Evolutionary conservation across 2,329 filamentous ascomycete genomes (phyloP), one percentile per base, ranked within the genome.

Genomic region (Venturia effusa): DNA sequence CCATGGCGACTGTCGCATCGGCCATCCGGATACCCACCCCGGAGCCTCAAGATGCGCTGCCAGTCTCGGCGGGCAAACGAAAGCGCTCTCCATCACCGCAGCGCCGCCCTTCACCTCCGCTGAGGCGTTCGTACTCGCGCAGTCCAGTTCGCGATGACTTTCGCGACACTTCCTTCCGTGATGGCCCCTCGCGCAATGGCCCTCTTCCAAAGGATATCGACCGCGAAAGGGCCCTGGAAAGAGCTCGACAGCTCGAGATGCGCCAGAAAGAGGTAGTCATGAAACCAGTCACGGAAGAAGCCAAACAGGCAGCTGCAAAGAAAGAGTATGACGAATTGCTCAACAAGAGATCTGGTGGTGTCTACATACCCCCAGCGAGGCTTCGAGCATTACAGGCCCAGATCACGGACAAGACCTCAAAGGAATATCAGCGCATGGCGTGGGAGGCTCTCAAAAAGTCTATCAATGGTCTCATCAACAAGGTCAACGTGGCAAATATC

Each of bases 361-460:
- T 92, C 30, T 99, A 99, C 74, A 96, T 99, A 66, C 94, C 94
- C 24, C 94, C 94, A 0, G 93, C 93, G 62, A 84, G 91, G 69
- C 81, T 99, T 72, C 86, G 92, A 69, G 93, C 93, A 45, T 84
- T 99, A 66, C 94, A 99, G 79, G 90, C 92, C 62, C 92, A 96
- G 77, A 96, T 99, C 75, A 97, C 92, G 67, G 94, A 99, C 78
- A 96, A 96, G 81, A 87, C 84, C 63, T 95, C 88, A 76, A 95
- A 96, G 76, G 94, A 97, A 78, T 97, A 96, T 74, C 94, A 97
- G 82, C 90, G 94, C 70, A 96, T 99, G 90, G 92, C 92, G 10
- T 99, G 94, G 94, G 94, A 99, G 77, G 93, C 93, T 15, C 80
- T 99, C 72, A 99, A 99, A 80, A 99, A 99, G 81, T 94, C 90